phyloP scores from a whole-genome alignment of 2,329 filamentous ascomycete species.

The Plenodomus tracheiphilus region DNA sequence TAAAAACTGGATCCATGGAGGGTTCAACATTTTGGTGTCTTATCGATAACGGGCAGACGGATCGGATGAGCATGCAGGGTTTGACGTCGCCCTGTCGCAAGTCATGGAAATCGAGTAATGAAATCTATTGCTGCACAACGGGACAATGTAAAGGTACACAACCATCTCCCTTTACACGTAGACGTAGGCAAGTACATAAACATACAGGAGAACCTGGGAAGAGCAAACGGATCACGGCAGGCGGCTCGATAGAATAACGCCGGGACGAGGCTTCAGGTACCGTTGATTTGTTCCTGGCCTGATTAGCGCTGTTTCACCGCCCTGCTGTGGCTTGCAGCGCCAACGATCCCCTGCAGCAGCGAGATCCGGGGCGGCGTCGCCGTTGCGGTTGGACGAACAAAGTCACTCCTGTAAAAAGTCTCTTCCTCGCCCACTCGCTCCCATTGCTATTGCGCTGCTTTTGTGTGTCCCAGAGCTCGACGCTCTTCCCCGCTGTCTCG shows the following conservation, averaged over 20 bases:
- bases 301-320: constrained; percentile 20
- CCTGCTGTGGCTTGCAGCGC: constrained; percentile 24
- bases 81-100: too few species aligned
- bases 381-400: constrained; percentile 12
- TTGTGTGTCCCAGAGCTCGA: constrained; percentile 23
- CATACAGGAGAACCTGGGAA: background rate
- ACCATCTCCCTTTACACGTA: too few species aligned
- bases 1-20: background rate
- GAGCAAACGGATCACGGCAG: background rate
- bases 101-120: too few species aligned
- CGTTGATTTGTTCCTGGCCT: constrained; percentile 24
- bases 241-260: background rate
- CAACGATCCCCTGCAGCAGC: constrained; percentile 18
- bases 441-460: constrained; percentile 12
- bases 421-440: constrained; percentile 16
- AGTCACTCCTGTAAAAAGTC: constrained; percentile 10
- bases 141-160: too few species aligned
- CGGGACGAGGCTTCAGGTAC: constrained; percentile 4
- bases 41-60: background rate
- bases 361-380: constrained; percentile 17
- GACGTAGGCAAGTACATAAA: background rate
- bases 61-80: too few species aligned
- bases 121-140: too few species aligned
- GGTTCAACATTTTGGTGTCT: background rate
- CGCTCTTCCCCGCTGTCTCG: constrained; percentile 21